Evolutionary conservation across 805 yeast species (phyloP).

Genomic region (Metschnikowia vanudenii): DNA sequence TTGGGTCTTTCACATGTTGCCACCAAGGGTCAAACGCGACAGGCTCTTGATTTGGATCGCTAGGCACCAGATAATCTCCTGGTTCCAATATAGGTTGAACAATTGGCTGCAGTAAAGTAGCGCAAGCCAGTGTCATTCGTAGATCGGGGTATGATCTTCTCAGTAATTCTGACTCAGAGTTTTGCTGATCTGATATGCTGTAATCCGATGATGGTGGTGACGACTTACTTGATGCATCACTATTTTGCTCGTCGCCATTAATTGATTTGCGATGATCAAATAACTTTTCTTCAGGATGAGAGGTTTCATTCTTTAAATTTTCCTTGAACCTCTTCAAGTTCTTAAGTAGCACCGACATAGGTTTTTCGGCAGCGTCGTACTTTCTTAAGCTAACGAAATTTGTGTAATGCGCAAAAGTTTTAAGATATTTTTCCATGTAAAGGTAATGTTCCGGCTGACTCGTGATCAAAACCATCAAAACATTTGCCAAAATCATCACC

Average conservation of each 20-base stretch:
- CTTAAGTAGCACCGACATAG: slow-evolving; percentile 13
- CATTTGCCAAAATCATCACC: slow-evolving; percentile 16
- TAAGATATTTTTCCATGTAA: slow-evolving; percentile 18
- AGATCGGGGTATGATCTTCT: not conserved
- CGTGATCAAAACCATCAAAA: slow-evolving; percentile 16
- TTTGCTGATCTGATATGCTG: not conserved
- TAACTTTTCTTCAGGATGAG: not conserved
- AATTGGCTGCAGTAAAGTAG: not conserved
- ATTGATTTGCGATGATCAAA: not conserved
- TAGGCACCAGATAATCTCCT: not conserved
- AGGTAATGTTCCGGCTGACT: slow-evolving; percentile 20
- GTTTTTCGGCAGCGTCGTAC: slow-evolving; percentile 18
- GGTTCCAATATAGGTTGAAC: not conserved
- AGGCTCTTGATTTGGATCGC: not conserved
- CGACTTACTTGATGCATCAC: not conserved
- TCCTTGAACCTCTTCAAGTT: slow-evolving; percentile 12
- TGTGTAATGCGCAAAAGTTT: slow-evolving; percentile 15
- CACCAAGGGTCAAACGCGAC: slow-evolving; percentile 6
- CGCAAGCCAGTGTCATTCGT: not conserved
- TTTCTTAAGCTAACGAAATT: slow-evolving; percentile 17
- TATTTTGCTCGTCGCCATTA: slow-evolving; percentile 1
- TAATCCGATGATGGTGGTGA: slow-evolving; percentile 8
- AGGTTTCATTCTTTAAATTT: slow-evolving; percentile 1
- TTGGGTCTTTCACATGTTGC: slow-evolving; percentile 1
- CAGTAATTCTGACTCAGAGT: not conserved